phyloP scores from a whole-genome alignment of 495 filamentous ascomycete species.

The Trichoderma erinaceum region DNA sequence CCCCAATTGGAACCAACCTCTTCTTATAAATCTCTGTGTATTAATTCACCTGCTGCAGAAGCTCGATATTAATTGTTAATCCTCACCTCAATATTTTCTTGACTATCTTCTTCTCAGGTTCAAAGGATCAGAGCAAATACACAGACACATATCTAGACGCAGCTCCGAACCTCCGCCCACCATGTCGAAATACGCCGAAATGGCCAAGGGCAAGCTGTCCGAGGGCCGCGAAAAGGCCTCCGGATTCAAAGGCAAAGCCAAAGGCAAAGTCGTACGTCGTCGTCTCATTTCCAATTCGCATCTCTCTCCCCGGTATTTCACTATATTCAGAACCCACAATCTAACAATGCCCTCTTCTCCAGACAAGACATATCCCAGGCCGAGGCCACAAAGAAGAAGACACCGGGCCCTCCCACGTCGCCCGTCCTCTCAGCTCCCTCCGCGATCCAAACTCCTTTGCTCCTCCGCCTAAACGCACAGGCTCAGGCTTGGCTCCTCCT shows the following conservation, averaged over 20 bases:
- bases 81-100: no score
- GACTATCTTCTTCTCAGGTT: not conserved
- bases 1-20: not conserved
- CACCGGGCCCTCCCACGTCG: slow-evolving; percentile 41
- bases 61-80: not conserved
- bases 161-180: not conserved
- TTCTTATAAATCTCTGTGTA: no score
- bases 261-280: slow-evolving; percentile 35
- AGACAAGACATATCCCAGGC: slow-evolving; percentile 40
- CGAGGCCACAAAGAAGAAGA: slow-evolving; percentile 28
- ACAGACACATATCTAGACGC: not conserved
- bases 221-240: slow-evolving; percentile 4
- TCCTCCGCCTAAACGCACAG: slow-evolving; percentile 16
- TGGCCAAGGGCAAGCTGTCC: slow-evolving; percentile 28
- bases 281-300: not conserved
- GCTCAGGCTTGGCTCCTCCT: slow-evolving; percentile 11
- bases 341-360: not conserved
- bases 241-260: slow-evolving; percentile 17
- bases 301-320: not conserved
- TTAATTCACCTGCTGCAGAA: not conserved
- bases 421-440: slow-evolving; percentile 67
- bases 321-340: not conserved
- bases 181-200: slow-evolving; percentile 35
- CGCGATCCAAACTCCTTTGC: slow-evolving; percentile 78
- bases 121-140: no score